Conservation (phyloP, 169 alveolate genomes). For the Fabrea salina region DNA sequence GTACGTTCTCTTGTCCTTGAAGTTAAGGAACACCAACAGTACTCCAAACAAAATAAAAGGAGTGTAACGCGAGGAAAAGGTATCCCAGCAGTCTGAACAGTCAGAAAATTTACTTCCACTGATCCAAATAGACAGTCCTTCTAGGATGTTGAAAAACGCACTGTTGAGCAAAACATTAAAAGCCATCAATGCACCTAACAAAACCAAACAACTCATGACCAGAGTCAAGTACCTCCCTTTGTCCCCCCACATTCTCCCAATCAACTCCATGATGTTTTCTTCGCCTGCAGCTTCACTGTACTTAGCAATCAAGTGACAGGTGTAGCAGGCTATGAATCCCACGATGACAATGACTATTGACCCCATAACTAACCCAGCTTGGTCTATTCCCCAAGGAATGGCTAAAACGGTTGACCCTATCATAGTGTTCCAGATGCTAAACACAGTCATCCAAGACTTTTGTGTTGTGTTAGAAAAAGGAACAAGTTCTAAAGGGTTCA, state of each 20-base stretch:
- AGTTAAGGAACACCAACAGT: not conserved
- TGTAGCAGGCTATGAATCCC: not conserved
- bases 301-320: slow-evolving; percentile 4
- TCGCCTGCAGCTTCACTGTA: not conserved
- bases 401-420: slow-evolving; percentile 26
- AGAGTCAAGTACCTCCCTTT: not conserved
- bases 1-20: slow-evolving; percentile 51
- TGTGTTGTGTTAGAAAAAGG: not conserved
- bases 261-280: not conserved
- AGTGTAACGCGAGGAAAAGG: not conserved
- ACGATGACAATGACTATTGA: not conserved
- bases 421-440: slow-evolving; percentile 35
- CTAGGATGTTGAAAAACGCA: slow-evolving; percentile 13
- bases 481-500: not conserved
- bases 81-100: slow-evolving; percentile 19
- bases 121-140: not conserved
- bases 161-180: slow-evolving; percentile 28
- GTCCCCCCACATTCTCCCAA: slow-evolving; percentile 3
- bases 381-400: slow-evolving; percentile 32
- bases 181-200: slow-evolving; percentile 26
- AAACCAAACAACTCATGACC: slow-evolving; percentile 15
- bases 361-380: slow-evolving; percentile 21
- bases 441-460: slow-evolving; percentile 25
- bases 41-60: slow-evolving; percentile 19
- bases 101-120: not conserved